Base-by-base conservation (phyloP, 2,329 filamentous ascomycete genomes). In the Pseudopyricularia cyperi region DNA sequence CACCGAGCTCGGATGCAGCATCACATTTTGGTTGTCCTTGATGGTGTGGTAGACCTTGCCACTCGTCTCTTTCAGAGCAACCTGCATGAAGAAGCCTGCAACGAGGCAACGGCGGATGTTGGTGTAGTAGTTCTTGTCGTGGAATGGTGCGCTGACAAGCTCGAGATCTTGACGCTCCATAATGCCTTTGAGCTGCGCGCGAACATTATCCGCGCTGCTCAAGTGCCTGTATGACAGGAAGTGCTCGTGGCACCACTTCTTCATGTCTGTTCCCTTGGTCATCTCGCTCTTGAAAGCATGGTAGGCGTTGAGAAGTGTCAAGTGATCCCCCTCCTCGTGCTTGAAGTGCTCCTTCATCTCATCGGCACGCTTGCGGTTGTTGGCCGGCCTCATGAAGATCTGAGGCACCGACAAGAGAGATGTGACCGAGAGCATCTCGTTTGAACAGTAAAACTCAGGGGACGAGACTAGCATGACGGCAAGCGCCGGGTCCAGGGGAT, bases 31-130 rank as follows among this genome's bases (percentile, higher is more conserved):
- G 62, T 96, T 87, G 64, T 98, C 94, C 73, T 97, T 98, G 66
- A 98, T 85, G 1, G 93, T 98, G 57, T 84, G 82, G 71, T 98
- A 98, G 42, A 87, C 80, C 75, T 97, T 97, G 63, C 87, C 87
- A 30, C 80, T 83, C 50, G 80, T 81, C 63, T 97, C 89, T 65
- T 86, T 89, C 81, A 95, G 96, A 54, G 93, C 94, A 22, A 97
- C 88, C 67, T 98, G 93, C 93, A 98, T 98, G 76, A 98, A 98
- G 77, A 98, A 98, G 33, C 94, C 93, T 1, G 90, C 80, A 12
- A 96, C 85, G 14, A 98, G 77, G 8, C 93, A 91, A 35, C 89
- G 83, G 46, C 91, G 87, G 62, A 98, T 98, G 67, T 98, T 98
- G 66, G 82, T 89, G 70, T 97, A 98, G 74, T 98, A 98, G 64